Percentiles rank a stretch among this genome's conserved stretches.
These are phyloP conservation scores for Apiosordaria backusii DNA, from an alignment of 495 filamentous ascomycete genomes.

Conservation along the genomic window DNA sequence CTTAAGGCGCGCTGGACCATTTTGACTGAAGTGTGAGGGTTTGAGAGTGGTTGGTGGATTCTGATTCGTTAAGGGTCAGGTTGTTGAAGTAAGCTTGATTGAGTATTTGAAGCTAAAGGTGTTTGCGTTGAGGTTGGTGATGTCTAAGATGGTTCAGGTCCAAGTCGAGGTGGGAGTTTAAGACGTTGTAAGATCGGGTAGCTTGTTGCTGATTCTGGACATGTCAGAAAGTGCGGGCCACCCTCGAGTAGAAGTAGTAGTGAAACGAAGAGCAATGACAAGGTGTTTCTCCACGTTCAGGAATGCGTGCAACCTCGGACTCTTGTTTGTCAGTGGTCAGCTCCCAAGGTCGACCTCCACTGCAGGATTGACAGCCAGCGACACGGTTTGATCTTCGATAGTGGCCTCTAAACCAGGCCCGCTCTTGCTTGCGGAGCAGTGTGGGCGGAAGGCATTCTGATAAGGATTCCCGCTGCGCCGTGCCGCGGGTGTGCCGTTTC, in stretches of 20 bases:
- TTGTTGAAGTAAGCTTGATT: neutral
- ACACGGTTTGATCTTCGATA: neutral
- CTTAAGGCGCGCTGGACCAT: constrained; percentile 18
- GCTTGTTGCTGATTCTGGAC: neutral
- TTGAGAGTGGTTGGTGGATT: neutral
- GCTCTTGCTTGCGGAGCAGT: neutral
- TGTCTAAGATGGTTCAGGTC: neutral
- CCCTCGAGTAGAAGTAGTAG: neutral
- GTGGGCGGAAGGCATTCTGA: neutral
- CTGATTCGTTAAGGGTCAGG: neutral
- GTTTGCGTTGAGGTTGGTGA: neutral
- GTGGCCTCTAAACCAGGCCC: neutral
- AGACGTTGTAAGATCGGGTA: neutral
- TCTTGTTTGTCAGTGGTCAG: neutral
- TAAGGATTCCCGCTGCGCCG: neutral
- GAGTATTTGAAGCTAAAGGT: too few relatives aligned
- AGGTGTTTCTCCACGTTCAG: neutral
- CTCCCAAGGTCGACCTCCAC: neutral
- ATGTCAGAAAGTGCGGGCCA: neutral
- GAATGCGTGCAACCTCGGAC: neutral
- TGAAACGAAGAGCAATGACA: neutral
- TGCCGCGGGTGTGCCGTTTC: neutral
- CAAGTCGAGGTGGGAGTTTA: neutral
- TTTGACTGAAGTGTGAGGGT: neutral
- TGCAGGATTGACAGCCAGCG: neutral